phyloP scores from a whole-genome alignment of 169 alveolate genomes.

The Besnoitia besnoiti region DNA sequence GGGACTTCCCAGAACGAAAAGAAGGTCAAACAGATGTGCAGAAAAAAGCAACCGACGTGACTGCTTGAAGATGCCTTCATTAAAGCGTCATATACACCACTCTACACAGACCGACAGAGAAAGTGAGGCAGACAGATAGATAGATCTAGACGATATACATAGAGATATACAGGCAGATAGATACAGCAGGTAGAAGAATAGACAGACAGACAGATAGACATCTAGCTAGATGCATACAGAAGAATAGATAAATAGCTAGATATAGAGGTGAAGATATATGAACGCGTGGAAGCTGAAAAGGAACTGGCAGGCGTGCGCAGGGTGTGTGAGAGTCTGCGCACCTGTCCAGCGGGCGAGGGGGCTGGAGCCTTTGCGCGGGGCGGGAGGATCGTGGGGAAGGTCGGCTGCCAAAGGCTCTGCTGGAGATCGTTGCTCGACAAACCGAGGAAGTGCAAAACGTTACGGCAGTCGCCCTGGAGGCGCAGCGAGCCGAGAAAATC shows the following conservation, averaged over 20 bases:
- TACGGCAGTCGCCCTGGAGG: slow-evolving; percentile 63
- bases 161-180: neutral
- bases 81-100: neutral
- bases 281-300: neutral
- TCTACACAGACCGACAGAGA: neutral
- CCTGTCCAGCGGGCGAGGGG: neutral
- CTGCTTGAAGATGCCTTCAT: neutral
- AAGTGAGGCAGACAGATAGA: neutral
- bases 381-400: slow-evolving; percentile 46
- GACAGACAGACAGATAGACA: neutral
- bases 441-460: slow-evolving; percentile 57
- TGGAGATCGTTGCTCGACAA: slow-evolving; percentile 59
- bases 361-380: neutral
- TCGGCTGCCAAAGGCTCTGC: slow-evolving; percentile 52
- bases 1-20: no score
- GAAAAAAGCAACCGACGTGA: neutral
- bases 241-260: neutral
- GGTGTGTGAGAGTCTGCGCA: neutral
- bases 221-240: neutral
- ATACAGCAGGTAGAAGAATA: neutral
- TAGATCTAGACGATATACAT: neutral
- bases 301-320: neutral
- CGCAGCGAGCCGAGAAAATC: slow-evolving; percentile 66
- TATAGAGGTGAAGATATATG: neutral
- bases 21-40: no score